Evolutionary conservation across 2,329 filamentous ascomycete genomes (phyloP).

Genomic region (Nemania sp.): DNA sequence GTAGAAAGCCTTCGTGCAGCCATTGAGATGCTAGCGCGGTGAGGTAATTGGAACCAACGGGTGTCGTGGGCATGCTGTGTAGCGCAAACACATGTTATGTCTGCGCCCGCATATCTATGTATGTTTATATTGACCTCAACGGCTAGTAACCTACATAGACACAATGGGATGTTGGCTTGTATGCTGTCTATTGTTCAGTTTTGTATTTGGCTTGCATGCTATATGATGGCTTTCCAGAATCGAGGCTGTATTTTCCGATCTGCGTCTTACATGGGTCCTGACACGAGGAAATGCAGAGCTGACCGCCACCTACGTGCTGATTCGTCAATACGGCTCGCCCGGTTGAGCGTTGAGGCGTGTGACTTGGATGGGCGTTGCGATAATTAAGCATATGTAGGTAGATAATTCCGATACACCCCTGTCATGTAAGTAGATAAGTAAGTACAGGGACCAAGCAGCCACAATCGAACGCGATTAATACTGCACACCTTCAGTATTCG

Average conservation of each 20-base stretch:
- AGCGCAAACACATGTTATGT: constrained; percentile 40
- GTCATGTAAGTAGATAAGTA: too few species aligned
- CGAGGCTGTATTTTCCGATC: constrained; percentile 4
- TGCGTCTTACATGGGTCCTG: background rate
- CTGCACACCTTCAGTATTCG: too few species aligned
- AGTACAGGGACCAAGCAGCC: background rate
- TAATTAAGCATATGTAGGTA: too few species aligned
- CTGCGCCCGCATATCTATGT: constrained; percentile 15
- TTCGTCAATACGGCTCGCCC: too few species aligned
- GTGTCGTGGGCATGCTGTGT: constrained; percentile 40
- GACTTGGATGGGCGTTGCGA: background rate
- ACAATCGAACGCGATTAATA: background rate
- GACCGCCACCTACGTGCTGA: background rate
- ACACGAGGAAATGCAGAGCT: constrained; percentile 7
- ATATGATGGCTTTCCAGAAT: constrained; percentile 5
- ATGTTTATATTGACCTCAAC: constrained; percentile 17
- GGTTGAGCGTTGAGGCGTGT: too few species aligned
- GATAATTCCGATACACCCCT: too few species aligned
- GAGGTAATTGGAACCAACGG: constrained; percentile 26
- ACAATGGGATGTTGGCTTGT: constrained; percentile 2
- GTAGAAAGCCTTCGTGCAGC: constrained; percentile 44
- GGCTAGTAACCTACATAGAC: constrained; percentile 11
- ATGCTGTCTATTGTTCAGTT: too few species aligned
- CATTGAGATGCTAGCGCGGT: constrained; percentile 15
- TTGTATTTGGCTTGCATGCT: too few species aligned